Evolutionary conservation across 345 rosid genomes (phyloP).

Genomic region (Melastoma malabathricum): DNA sequence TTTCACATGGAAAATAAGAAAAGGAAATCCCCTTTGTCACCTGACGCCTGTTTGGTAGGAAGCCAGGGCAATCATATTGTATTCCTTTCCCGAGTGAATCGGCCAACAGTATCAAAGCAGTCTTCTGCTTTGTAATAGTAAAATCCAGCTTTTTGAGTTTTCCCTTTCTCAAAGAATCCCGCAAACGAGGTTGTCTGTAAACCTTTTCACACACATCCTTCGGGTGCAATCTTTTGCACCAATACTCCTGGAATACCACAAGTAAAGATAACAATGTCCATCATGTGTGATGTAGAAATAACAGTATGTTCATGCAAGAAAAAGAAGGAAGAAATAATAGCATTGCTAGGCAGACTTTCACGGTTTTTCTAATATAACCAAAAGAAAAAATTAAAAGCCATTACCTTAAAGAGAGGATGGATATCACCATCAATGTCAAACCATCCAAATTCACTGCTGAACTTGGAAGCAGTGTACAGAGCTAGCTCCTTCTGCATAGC

Average conservation of each 20-base stretch:
- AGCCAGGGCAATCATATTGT: constrained; percentile 75
- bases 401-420: constrained; percentile 91
- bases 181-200: constrained; percentile 80
- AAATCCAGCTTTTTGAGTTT: constrained; percentile 84
- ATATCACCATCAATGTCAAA: constrained; percentile 91
- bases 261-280: not conserved
- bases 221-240: constrained; percentile 98
- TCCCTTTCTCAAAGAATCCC: constrained; percentile 71
- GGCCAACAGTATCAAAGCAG: constrained; percentile 60
- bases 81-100: constrained; percentile 83
- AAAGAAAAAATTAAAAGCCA: not conserved
- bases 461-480: constrained; percentile 79
- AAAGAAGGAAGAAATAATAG: not conserved
- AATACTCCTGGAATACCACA: constrained; percentile 52
- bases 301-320: too few relatives aligned
- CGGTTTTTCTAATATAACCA: not conserved
- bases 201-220: constrained; percentile 93
- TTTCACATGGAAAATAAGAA: not conserved
- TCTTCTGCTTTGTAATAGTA: constrained; percentile 63
- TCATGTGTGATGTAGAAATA: too few relatives aligned
- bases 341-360: not conserved
- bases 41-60: constrained; percentile 88
- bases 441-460: constrained; percentile 66
- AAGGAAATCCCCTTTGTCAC: constrained; percentile 21
- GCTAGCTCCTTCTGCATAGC: constrained; percentile 89